A percentile compares a stretch with the other conserved stretches of the same genome.
Conservation (phyloP, 176 grass and related monocot species). For the Hordeum marinum region DNA sequence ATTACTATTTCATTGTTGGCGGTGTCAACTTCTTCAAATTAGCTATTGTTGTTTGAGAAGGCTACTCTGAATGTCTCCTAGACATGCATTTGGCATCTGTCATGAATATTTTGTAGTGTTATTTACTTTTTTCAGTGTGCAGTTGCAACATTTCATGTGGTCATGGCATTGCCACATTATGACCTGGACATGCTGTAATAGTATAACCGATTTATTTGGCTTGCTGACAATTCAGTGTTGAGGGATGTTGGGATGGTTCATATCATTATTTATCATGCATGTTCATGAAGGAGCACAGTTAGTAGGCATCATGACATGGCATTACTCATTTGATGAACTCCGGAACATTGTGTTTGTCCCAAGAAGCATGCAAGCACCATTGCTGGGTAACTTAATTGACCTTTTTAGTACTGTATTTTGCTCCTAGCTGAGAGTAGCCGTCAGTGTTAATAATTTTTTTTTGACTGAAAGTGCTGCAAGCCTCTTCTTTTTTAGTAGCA, state of each 20-base stretch:
- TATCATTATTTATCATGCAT: slow-evolving; percentile 73
- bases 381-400: slow-evolving; percentile 9
- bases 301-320: slow-evolving; percentile 55
- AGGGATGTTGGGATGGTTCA: slow-evolving; percentile 31
- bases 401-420: slow-evolving; percentile 9
- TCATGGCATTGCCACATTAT: slow-evolving; percentile 33
- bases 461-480: slow-evolving; percentile 12
- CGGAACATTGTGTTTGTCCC: slow-evolving; percentile 21
- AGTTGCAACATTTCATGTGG: slow-evolving; percentile 26
- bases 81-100: slow-evolving; percentile 50
- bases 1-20: slow-evolving; percentile 43
- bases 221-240: not conserved
- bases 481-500: slow-evolving; percentile 1
- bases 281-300: slow-evolving; percentile 28
- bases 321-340: slow-evolving; percentile 43
- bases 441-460: slow-evolving; percentile 22
- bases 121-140: slow-evolving; percentile 19
- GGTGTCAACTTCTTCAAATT: slow-evolving; percentile 22
- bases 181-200: slow-evolving; percentile 45
- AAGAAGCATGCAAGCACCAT: slow-evolving; percentile 30
- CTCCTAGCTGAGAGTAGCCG: slow-evolving; percentile 19
- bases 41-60: slow-evolving; percentile 32
- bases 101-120: slow-evolving; percentile 30
- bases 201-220: slow-evolving; percentile 7
- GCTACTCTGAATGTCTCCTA: slow-evolving; percentile 32